Conservation (phyloP, 495 filamentous ascomycete species). For the Cryomyces minteri region DNA sequence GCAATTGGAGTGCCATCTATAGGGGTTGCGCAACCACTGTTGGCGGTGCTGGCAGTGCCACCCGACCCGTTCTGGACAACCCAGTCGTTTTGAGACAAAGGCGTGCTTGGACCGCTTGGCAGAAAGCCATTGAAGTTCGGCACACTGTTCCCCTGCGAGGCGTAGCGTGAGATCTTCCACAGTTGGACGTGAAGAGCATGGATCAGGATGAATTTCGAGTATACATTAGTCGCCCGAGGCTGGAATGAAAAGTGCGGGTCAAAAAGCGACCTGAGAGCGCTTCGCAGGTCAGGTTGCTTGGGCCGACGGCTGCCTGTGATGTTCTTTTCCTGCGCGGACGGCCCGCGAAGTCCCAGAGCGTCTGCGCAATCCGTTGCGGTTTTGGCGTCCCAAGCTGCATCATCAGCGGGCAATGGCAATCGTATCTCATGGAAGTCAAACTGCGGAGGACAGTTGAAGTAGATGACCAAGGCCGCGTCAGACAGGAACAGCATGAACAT, state of each 20-base stretch:
- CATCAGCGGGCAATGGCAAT: slow-evolving; percentile 44
- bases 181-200: slow-evolving; percentile 27
- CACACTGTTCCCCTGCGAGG: not conserved
- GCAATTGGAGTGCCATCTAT: slow-evolving; percentile 6
- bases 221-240: slow-evolving; percentile 39
- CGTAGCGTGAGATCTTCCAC: slow-evolving; percentile 5
- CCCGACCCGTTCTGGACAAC: slow-evolving; percentile 17
- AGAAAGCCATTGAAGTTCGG: slow-evolving; percentile 5
- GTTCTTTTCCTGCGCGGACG: slow-evolving; percentile 27
- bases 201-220: slow-evolving; percentile 51
- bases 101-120: slow-evolving; percentile 23
- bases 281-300: slow-evolving; percentile 37
- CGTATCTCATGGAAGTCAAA: slow-evolving; percentile 37
- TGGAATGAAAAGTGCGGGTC: slow-evolving; percentile 31
- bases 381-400: slow-evolving; percentile 45
- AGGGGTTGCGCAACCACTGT: slow-evolving; percentile 33
- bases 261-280: slow-evolving; percentile 34
- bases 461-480: slow-evolving; percentile 40
- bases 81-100: slow-evolving; percentile 31
- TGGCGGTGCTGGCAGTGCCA: slow-evolving; percentile 17
- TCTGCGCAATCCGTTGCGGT: slow-evolving; percentile 36
- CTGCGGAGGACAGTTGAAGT: slow-evolving; percentile 39
- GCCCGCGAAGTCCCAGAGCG: slow-evolving; percentile 36
- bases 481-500: slow-evolving; percentile 39
- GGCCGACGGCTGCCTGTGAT: slow-evolving; percentile 34